A percentile compares a stretch with the other conserved stretches of the same genome.
These are phyloP conservation scores for Buxus sempervirens DNA, from an alignment of 164 flowering plant genomes.

Conservation along the genomic window DNA sequence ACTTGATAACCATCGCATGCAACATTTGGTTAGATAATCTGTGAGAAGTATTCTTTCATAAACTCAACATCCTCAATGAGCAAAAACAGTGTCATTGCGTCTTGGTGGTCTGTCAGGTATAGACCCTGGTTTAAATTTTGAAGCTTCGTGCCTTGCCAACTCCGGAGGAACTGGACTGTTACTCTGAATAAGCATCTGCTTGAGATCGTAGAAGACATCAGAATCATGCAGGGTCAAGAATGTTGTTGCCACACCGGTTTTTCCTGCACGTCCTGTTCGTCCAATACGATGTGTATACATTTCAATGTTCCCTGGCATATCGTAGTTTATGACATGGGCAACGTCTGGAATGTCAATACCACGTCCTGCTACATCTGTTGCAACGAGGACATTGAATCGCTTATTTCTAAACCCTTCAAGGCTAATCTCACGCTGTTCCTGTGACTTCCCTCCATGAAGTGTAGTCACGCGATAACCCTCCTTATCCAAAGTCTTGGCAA, in stretches of 20 bases:
- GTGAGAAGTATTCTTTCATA: neutral
- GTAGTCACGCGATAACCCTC: slow-evolving; percentile 74
- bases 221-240: slow-evolving; percentile 79
- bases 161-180: slow-evolving; percentile 91
- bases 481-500: slow-evolving; percentile 69
- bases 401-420: slow-evolving; percentile 87
- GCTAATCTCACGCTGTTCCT: slow-evolving; percentile 88
- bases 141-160: slow-evolving; percentile 82
- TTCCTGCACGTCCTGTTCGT: slow-evolving; percentile 94
- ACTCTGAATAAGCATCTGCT: slow-evolving; percentile 86
- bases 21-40: too few relatives aligned
- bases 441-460: slow-evolving; percentile 91
- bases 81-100: slow-evolving; percentile 74
- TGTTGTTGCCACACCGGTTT: slow-evolving; percentile 87
- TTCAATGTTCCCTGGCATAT: slow-evolving; percentile 83
- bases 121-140: slow-evolving; percentile 86
- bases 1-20: too few relatives aligned
- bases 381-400: slow-evolving; percentile 86
- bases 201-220: slow-evolving; percentile 89
- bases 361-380: slow-evolving; percentile 95
- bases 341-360: slow-evolving; percentile 96
- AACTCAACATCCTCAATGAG: slow-evolving; percentile 44
- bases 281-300: slow-evolving; percentile 91
- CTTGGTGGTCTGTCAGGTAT: slow-evolving; percentile 88
- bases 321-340: slow-evolving; percentile 80